Conservation (phyloP, 768 basidiomycete genomes). For the Psilocybe cyanescens region DNA sequence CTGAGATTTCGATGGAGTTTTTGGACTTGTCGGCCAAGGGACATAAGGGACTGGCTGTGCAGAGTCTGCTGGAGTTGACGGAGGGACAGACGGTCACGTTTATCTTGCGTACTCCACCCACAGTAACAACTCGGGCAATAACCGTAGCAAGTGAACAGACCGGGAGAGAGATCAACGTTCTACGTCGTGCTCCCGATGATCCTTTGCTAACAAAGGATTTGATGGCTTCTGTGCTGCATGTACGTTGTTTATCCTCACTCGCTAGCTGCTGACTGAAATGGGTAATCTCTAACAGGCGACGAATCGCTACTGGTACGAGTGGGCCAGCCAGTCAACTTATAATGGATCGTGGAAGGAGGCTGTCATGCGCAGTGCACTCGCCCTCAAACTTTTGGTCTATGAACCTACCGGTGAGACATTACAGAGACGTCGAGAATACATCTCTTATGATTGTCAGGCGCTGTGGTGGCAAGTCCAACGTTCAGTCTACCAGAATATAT, state of each 20-base stretch:
- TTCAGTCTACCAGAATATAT: conserved; percentile 94
- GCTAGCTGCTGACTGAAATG: background rate
- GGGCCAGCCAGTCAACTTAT: conserved; percentile 91
- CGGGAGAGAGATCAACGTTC: background rate
- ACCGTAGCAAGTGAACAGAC: background rate
- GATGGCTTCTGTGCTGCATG: conserved; percentile 58
- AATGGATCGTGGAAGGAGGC: conserved; percentile 95
- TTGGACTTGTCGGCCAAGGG: conserved; percentile 74
- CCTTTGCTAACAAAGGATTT: conserved; percentile 74
- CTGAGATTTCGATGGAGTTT: conserved; percentile 58
- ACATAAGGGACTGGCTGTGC: conserved; percentile 72
- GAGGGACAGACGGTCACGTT: conserved; percentile 96
- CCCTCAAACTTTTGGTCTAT: conserved; percentile 89
- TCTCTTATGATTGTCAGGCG: conserved; percentile 47
- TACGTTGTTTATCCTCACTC: conserved; percentile 29
- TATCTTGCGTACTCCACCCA: conserved; percentile 72
- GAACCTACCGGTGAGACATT: conserved; percentile 74
- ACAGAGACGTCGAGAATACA: background rate
- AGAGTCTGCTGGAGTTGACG: conserved; percentile 58
- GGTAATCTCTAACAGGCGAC: conserved; percentile 49
- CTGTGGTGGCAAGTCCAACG: conserved; percentile 93
- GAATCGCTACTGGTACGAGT: conserved; percentile 82
- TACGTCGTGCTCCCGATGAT: conserved; percentile 51
- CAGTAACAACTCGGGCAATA: background rate
- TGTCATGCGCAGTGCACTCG: conserved; percentile 91